A percentile compares a stretch with the other conserved stretches of the same genome.
Conservation (phyloP, 2,329 filamentous ascomycete species). For the Sordariomycetes sp. region DNA sequence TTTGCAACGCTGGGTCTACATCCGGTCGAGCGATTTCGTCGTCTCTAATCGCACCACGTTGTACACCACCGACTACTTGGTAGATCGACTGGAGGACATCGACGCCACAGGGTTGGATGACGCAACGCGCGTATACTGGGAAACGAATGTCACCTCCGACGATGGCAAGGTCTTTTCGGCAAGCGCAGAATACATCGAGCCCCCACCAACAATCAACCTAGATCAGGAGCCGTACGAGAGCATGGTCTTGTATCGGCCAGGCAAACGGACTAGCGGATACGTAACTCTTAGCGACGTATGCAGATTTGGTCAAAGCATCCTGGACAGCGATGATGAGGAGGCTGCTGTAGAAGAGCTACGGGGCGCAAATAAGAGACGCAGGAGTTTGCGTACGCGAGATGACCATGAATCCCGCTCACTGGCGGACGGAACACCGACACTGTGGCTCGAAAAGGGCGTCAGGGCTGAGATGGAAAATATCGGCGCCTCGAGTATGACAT, state of each 20-base stretch:
- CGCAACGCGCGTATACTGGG: slow-evolving; percentile 8
- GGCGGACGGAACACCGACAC: slow-evolving; percentile 7
- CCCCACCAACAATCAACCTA: not conserved
- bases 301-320: slow-evolving; percentile 2
- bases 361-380: not conserved
- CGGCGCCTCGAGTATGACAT: slow-evolving; percentile 6
- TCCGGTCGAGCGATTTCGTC: slow-evolving; percentile 10
- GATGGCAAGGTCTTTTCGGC: slow-evolving; percentile 4
- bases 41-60: not conserved
- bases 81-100: slow-evolving; percentile 4
- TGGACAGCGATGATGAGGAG: not conserved
- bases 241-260: not conserved
- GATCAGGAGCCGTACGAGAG: not conserved
- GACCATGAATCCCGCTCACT: not conserved
- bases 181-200: slow-evolving; percentile 5
- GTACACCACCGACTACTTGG: not conserved
- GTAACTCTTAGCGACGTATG: slow-evolving; percentile 9
- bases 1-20: slow-evolving; percentile 8
- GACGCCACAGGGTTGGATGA: slow-evolving; percentile 6
- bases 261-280: slow-evolving; percentile 6
- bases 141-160: slow-evolving; percentile 6
- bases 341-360: not conserved
- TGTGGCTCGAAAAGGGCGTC: slow-evolving; percentile 8
- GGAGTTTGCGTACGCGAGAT: not conserved
- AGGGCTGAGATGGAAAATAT: slow-evolving; percentile 6